Base-by-base conservation (phyloP, 2,329 filamentous ascomycete genomes). In the Ophiostoma tasmaniense region DNA sequence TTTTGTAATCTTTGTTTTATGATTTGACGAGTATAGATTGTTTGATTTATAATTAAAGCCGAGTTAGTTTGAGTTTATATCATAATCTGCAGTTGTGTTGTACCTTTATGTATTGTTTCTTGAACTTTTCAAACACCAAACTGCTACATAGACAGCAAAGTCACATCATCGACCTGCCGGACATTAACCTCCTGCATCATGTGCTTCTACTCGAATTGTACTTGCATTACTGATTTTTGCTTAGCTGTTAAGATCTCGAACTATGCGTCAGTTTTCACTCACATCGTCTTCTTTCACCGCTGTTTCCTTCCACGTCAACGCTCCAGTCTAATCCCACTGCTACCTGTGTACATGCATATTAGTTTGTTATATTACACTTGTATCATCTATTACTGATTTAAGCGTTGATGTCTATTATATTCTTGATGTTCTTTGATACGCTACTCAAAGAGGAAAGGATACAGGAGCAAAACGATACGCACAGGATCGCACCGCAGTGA, bases 291-390 rank as follows among this genome's bases (percentile, higher is more conserved):
- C 14, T n/a, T 65, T 25, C 33, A 65, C 33, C 62, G 62, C 22
- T 39, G n/a, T 65, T 65, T 65, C 35, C 62, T n/a, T 39, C 8
- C 55, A 61, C 55, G 55, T 61, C 55, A 61, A 61, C 25, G 22
- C 55, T 61, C 55, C 28, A 50, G n/a, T 66, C 20, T 45, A 35
- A 61, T 61, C 25, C 30, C 25, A 30, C 52, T 30, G 55, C 25
- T 61, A 61, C 55, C 55, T 30, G 22, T 45, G 7, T 45, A 45
- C 17, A 7, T 45, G n/a, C 17, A 55, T 25, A 30, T 17, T 45
- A 55, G 7, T 17, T 10, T 55, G 3, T 55, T 55, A 10, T 25
- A 25, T 14, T 55, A 5, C 22, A 7, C 20, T 22, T 22, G n/a
- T 52, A 22, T 22, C 11, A 20, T 52, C 5, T 11, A 22, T 52